Percentiles rank a stretch among this genome's conserved stretches.
Conservation (phyloP, 805 yeast species). For the Peterozyma toletana region DNA sequence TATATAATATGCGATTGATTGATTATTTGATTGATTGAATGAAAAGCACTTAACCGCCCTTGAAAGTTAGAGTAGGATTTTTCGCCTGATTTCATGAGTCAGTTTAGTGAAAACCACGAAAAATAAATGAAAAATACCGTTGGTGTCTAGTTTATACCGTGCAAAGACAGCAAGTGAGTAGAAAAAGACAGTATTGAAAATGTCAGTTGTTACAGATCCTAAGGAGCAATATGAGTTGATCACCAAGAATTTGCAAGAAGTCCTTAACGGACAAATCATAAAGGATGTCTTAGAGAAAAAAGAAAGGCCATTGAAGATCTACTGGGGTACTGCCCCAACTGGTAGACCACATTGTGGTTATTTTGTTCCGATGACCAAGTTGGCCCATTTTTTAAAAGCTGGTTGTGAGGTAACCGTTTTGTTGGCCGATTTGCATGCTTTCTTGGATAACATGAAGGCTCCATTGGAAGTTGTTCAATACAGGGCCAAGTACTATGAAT, state of each 20-base stretch:
- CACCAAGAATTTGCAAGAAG: constrained; percentile 86
- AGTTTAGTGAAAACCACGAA: too few species aligned
- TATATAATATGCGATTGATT: too few species aligned
- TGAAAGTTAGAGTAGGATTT: too few species aligned
- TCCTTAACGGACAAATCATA: constrained; percentile 80
- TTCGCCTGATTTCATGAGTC: too few species aligned
- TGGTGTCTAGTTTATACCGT: too few species aligned
- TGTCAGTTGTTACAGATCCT: constrained; percentile 32
- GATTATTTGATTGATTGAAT: too few species aligned
- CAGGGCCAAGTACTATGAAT: constrained; percentile 88
- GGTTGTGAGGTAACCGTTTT: constrained; percentile 92
- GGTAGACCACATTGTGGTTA: constrained; percentile 99
- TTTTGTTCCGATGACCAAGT: constrained; percentile 94
- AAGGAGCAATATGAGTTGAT: constrained; percentile 65
- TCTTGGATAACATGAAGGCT: constrained; percentile 97
- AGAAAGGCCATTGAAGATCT: constrained; percentile 75
- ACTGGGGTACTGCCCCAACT: constrained; percentile 99
- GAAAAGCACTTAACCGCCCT: too few species aligned
- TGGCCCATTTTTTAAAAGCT: constrained; percentile 91
- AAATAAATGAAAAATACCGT: too few species aligned
- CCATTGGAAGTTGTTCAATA: constrained; percentile 83
- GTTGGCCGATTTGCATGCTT: constrained; percentile 94
- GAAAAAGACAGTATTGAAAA: background rate
- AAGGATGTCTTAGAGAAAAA: constrained; percentile 75
- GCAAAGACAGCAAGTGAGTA: too few species aligned